Base-by-base conservation (phyloP, 2,329 filamentous ascomycete species). In the Nemania serpens region DNA sequence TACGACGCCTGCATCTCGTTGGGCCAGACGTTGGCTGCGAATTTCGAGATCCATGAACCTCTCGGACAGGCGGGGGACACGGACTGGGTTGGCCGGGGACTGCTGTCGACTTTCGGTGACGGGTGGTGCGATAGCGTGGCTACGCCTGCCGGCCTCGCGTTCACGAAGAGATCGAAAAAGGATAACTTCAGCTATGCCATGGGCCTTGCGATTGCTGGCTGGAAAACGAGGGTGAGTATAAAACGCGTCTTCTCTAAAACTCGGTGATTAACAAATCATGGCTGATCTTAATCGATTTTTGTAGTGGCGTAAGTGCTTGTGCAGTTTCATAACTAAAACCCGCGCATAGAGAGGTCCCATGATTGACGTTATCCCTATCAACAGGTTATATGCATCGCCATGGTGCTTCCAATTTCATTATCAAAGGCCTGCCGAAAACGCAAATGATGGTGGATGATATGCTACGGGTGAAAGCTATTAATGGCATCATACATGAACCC, bases 181-280 rank as follows among this genome's bases (percentile, higher is more conserved):
- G 9, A 48, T 5, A 17, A 20, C 1, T 10, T 53, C 2, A 2
- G 11, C 2, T 6, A 6, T 4, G 25, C 43, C 20, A 3, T 49
- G 3, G n/a, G 0, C 39, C n/a, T 58, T 25, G 43, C 55, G 5
- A 10, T 0, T 2, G 1, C n/a, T 1, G 50, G 55, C 2, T 54
- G 29, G 49, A 13, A 11, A 33, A 5, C 13, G 6, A 55, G 55
- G 15, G 60, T 62, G 42, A 59, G 55, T 62, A n/a, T 20, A 42
- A 12, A 25, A 15, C 20, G 17, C 1, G 17, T 37, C 15, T 36
- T 45, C 5, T 29, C 9, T 34, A 20, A 9, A 29, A 29, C 25
- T 29, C 17, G 15, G 9, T 43, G 12, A 7, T 55, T 46, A 34
- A 60, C 34, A n/a, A 3, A 10, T 11, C 17, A 18, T 55, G 55